Conservation (phyloP, 2,329 filamentous ascomycete genomes). For the Fusarium staphyleae region DNA sequence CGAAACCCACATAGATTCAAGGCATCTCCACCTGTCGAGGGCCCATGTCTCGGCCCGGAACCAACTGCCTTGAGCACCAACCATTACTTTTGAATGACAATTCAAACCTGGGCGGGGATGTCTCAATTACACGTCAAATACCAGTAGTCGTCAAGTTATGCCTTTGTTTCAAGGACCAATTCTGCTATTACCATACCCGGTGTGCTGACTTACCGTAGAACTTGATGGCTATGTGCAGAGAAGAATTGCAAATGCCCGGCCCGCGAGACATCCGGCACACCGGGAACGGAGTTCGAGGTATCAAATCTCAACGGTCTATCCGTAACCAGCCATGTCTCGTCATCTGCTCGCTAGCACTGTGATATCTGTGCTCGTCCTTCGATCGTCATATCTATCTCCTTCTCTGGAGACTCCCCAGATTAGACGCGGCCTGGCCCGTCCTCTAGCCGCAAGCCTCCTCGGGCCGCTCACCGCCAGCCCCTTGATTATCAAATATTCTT, state of each 20-base stretch:
- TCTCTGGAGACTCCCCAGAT: slow-evolving; percentile 2
- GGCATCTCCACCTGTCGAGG: slow-evolving; percentile 12
- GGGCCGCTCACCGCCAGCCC: slow-evolving; percentile 25
- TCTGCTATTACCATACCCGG: too few relatives aligned
- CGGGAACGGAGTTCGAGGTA: neutral
- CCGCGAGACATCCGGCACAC: slow-evolving; percentile 5
- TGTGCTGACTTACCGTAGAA: neutral
- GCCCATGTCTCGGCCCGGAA: slow-evolving; percentile 1
- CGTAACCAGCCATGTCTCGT: neutral
- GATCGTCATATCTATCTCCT: neutral
- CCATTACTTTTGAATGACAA: neutral
- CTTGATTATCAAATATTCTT: neutral
- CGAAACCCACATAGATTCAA: slow-evolving; percentile 11
- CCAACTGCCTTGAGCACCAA: neutral
- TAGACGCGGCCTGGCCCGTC: slow-evolving; percentile 28
- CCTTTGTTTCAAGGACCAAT: too few relatives aligned
- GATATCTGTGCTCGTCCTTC: neutral
- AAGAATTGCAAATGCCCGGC: slow-evolving; percentile 2
- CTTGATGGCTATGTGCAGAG: neutral
- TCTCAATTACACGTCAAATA: too few relatives aligned
- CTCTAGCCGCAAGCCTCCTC: slow-evolving; percentile 14
- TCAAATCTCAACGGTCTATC: neutral
- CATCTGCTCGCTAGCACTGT: neutral
- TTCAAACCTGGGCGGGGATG: too few relatives aligned
- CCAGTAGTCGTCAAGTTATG: too few relatives aligned